Percentiles rank a stretch among this genome's conserved stretches.
These are phyloP conservation scores for Helotiales sp. DNA, from an alignment of 2,329 filamentous ascomycete species.

Conservation along the genomic window DNA sequence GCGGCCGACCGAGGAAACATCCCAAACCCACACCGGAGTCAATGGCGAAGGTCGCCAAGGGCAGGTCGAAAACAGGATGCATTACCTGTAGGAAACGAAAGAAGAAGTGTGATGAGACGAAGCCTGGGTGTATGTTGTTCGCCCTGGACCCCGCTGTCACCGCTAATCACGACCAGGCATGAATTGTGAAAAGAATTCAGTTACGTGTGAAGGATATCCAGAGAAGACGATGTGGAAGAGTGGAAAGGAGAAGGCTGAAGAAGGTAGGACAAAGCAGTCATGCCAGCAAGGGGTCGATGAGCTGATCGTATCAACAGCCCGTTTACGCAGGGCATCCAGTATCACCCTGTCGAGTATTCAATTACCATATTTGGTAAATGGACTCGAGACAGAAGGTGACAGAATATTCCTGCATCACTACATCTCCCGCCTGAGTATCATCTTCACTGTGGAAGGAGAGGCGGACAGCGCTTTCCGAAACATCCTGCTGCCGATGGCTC, in stretches of 20 bases:
- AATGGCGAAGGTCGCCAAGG: conserved; percentile 74
- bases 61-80: conserved; percentile 68
- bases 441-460: conserved; percentile 76
- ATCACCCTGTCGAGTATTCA: conserved; percentile 53
- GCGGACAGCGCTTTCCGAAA: conserved; percentile 83
- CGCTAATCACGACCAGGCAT: conserved; percentile 52
- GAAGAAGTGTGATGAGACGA: conserved; percentile 72
- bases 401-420: conserved; percentile 83
- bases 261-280: conserved; percentile 48
- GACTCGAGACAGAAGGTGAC: conserved; percentile 78
- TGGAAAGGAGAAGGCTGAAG: conserved; percentile 71
- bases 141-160: background rate
- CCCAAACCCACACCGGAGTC: conserved; percentile 55
- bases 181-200: conserved; percentile 92
- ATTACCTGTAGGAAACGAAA: conserved; percentile 68
- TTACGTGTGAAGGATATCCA: conserved; percentile 87
- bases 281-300: conserved; percentile 24
- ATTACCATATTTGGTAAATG: conserved; percentile 70
- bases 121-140: conserved; percentile 59
- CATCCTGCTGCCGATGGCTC: conserved; percentile 78
- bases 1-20: conserved; percentile 81
- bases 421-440: conserved; percentile 73
- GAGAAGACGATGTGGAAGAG: conserved; percentile 86
- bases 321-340: conserved; percentile 42
- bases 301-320: conserved; percentile 43